A percentile compares a stretch with the other conserved stretches of the same genome.
Conservation (phyloP, 192 early-diverging fungal genomes). For the Rhizophagus clarus region DNA sequence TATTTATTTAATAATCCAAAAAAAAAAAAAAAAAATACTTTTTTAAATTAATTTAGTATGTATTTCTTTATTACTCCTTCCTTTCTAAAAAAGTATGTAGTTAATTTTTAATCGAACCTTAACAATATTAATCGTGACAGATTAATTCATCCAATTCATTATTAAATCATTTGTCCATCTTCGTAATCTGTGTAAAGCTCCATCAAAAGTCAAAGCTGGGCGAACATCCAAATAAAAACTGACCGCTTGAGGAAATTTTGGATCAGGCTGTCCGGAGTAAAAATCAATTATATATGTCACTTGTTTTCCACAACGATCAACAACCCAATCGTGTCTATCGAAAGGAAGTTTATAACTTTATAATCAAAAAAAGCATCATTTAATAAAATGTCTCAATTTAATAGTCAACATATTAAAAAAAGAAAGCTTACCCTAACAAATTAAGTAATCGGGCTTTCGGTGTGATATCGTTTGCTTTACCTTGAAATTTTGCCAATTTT, state of each 20-base stretch:
- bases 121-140: background rate
- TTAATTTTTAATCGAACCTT: background rate
- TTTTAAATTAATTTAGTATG: background rate
- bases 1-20: background rate
- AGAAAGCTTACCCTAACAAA: conserved; percentile 60
- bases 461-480: conserved; percentile 69
- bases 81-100: background rate
- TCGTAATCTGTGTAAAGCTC: conserved; percentile 38
- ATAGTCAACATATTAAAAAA: background rate
- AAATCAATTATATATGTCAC: conserved; percentile 93
- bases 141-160: background rate
- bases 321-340: conserved; percentile 93
- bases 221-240: conserved; percentile 89
- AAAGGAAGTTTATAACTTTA: conserved; percentile 79
- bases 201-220: conserved; percentile 69
- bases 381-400: background rate
- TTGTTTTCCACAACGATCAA: conserved; percentile 86
- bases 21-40: background rate
- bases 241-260: conserved; percentile 44
- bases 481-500: conserved; percentile 74
- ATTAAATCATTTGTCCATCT: conserved; percentile 9
- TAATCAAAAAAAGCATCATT: background rate
- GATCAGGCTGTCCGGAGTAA: conserved; percentile 71
- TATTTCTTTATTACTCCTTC: too few species aligned
- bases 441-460: conserved; percentile 69